Evolutionary conservation across 106 monocot genomes (phyloP).

Genomic region (Phalaenopsis aphrodite): DNA sequence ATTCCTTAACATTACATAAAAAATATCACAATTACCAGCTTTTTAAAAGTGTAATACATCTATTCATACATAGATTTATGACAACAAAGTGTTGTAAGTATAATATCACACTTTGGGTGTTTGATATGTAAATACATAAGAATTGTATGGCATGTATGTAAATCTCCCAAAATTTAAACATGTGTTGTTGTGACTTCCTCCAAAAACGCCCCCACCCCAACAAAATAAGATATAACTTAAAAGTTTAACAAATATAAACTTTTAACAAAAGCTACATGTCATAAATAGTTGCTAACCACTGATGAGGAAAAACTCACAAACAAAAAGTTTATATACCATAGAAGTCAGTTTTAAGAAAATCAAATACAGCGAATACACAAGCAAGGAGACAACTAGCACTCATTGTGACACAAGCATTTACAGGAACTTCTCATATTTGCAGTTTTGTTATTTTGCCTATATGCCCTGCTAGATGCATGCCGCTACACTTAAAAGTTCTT

Average conservation of each 20-base stretch:
- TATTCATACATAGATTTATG: too few relatives aligned
- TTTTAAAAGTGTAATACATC: too few relatives aligned
- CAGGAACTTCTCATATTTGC: not conserved
- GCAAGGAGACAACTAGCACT: not conserved
- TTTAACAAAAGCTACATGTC: not conserved
- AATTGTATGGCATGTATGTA: too few relatives aligned
- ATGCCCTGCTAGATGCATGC: not conserved
- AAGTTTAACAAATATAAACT: not conserved
- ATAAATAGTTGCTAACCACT: not conserved
- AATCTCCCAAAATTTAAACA: too few relatives aligned
- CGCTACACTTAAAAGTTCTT: not conserved
- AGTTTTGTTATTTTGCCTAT: too few relatives aligned
- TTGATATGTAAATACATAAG: too few relatives aligned
- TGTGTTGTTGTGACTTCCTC: too few relatives aligned
- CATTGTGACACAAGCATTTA: not conserved
- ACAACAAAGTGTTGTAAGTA: too few relatives aligned
- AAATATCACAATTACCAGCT: too few relatives aligned
- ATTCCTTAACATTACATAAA: too few relatives aligned
- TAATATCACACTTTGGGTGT: too few relatives aligned
- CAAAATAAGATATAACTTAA: not conserved
- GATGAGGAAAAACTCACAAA: not conserved
- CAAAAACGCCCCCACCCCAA: not conserved
- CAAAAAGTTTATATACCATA: not conserved
- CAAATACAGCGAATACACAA: slow-evolving; percentile 1
- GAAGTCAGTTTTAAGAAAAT: not conserved